phyloP scores from a whole-genome alignment of 108 stramenopile species.

The Fistulifera solaris region DNA sequence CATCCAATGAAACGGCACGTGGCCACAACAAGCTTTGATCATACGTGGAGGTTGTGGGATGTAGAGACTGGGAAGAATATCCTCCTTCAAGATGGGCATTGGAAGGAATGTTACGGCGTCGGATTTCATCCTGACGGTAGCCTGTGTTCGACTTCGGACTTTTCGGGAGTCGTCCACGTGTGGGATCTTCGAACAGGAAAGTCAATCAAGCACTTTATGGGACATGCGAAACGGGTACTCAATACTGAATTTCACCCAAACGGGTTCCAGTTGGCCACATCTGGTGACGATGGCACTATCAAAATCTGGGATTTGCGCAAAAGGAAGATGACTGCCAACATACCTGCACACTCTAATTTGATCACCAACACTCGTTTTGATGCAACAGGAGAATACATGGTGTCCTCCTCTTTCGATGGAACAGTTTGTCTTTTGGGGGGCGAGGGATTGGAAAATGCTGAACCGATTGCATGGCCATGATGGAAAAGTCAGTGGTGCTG shows the following conservation, averaged over 20 bases:
- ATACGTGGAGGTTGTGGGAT: slow-evolving; percentile 99
- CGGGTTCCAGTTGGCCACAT: slow-evolving; percentile 91
- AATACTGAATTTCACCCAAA: slow-evolving; percentile 79
- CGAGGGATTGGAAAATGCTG: slow-evolving; percentile 80
- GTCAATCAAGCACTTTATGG: slow-evolving; percentile 69
- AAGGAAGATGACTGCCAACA: slow-evolving; percentile 62
- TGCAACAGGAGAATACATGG: slow-evolving; percentile 73
- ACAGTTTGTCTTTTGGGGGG: slow-evolving; percentile 84
- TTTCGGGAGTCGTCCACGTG: slow-evolving; percentile 81
- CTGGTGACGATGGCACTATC: slow-evolving; percentile 84
- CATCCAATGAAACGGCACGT: slow-evolving; percentile 85
- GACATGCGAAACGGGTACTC: slow-evolving; percentile 81
- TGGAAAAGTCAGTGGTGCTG: slow-evolving; percentile 90
- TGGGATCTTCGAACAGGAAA: slow-evolving; percentile 97
- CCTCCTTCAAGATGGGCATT: slow-evolving; percentile 96
- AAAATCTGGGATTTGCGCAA: slow-evolving; percentile 92
- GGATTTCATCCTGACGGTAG: slow-evolving; percentile 95
- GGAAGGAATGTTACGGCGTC: slow-evolving; percentile 83
- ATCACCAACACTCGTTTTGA: slow-evolving; percentile 82
- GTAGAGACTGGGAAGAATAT: slow-evolving; percentile 81
- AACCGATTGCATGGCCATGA: slow-evolving; percentile 87
- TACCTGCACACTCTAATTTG: slow-evolving; percentile 92
- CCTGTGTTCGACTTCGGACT: slow-evolving; percentile 89
- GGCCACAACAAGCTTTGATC: slow-evolving; percentile 92
- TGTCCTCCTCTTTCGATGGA: slow-evolving; percentile 89